Conservation (phyloP, 73 alveolate genomes). For the Paraurostyla sp. region DNA sequence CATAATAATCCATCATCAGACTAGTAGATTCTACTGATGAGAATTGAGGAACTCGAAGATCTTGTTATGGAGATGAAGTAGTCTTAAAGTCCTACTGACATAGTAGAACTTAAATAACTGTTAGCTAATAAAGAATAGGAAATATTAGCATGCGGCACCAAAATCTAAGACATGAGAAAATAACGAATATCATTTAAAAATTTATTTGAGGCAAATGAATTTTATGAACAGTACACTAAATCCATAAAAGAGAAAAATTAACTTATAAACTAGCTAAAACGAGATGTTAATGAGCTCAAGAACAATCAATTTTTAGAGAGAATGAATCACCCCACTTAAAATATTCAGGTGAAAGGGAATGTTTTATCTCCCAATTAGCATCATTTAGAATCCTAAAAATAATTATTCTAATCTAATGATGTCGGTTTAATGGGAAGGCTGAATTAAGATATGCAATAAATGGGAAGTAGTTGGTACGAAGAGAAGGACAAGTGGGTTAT, state of each 20-base stretch:
- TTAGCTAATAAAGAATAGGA: neutral
- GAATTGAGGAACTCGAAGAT: constrained; percentile 63
- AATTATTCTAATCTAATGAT: neutral
- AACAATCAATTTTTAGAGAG: neutral
- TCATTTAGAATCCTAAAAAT: constrained; percentile 2
- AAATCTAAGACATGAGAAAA: constrained; percentile 33
- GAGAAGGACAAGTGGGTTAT: constrained; percentile 40
- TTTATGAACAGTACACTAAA: neutral
- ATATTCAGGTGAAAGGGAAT: neutral
- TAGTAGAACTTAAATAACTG: constrained; percentile 3
- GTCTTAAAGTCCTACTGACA: neutral
- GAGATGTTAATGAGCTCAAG: neutral
- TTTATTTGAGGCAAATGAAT: constrained; percentile 38
- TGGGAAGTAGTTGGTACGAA: constrained; percentile 49
- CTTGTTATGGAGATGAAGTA: constrained; percentile 27
- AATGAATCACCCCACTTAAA: neutral
- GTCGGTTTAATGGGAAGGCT: neutral
- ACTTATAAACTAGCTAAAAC: neutral
- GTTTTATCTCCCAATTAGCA: neutral
- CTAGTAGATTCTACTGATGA: neutral
- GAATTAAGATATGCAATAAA: no score
- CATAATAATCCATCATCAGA: neutral
- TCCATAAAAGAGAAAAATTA: constrained; percentile 9
- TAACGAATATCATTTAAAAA: neutral
- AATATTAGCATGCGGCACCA: neutral